Evolutionary conservation across 2,329 filamentous ascomycete genomes (phyloP).

Genomic region (Furcasterigmium sp.): DNA sequence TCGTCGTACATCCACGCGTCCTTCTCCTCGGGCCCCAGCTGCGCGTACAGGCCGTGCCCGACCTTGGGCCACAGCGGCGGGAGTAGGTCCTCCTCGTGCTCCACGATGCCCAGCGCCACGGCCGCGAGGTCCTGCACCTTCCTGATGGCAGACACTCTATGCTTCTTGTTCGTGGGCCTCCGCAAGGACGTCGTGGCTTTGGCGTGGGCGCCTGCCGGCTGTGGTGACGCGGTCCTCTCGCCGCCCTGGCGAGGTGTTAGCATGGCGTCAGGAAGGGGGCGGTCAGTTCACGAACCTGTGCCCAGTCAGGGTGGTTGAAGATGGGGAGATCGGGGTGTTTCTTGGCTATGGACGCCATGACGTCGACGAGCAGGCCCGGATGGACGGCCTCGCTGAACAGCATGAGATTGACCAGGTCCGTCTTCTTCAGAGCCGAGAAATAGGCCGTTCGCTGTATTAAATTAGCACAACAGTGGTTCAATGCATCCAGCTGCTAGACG

Average conservation of each 20-base stretch:
- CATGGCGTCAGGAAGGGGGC: neutral
- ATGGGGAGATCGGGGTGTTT: conserved; percentile 36
- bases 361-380: conserved; percentile 33
- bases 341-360: conserved; percentile 36
- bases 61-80: conserved; percentile 34
- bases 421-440: conserved; percentile 29
- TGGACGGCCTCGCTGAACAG: conserved; percentile 34
- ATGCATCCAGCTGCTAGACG: neutral
- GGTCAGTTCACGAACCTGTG: conserved; percentile 11
- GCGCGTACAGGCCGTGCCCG: conserved; percentile 32
- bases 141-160: conserved; percentile 24
- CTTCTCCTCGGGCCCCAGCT: conserved; percentile 28
- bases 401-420: conserved; percentile 33
- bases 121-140: conserved; percentile 25
- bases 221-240: neutral
- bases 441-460: conserved; percentile 28
- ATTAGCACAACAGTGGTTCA: neutral
- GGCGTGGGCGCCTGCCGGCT: neutral
- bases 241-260: too few species aligned
- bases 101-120: conserved; percentile 7
- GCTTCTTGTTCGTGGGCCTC: conserved; percentile 18
- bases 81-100: conserved; percentile 23
- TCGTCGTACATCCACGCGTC: conserved; percentile 31
- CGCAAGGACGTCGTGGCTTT: neutral
- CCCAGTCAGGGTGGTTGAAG: conserved; percentile 36